Conservation (phyloP, 768 basidiomycete genomes). For the Pleurotus citrinopileatus region DNA sequence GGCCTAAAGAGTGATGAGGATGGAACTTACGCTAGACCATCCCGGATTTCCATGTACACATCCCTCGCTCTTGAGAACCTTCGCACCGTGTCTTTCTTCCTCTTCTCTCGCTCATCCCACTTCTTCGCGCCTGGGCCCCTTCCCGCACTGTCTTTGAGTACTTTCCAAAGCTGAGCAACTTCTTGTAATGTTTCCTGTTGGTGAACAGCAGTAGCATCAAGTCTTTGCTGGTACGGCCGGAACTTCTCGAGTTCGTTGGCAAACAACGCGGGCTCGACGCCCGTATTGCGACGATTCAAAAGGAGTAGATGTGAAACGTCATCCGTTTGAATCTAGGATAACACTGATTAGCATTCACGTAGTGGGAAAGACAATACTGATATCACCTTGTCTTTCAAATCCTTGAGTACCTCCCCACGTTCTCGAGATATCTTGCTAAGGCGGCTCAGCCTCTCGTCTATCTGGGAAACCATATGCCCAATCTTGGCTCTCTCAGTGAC, state of each 20-base stretch:
- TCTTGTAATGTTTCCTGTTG: slow-evolving; percentile 77
- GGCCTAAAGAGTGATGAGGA: slow-evolving; percentile 3
- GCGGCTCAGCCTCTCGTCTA: slow-evolving; percentile 75
- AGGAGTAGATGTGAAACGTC: slow-evolving; percentile 95
- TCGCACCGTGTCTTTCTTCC: slow-evolving; percentile 70
- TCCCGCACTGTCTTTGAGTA: slow-evolving; percentile 68
- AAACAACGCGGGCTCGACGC: slow-evolving; percentile 85
- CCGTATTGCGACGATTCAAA: slow-evolving; percentile 81
- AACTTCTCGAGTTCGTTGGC: slow-evolving; percentile 96
- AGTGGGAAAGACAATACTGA: background rate
- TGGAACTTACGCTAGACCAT: slow-evolving; percentile 74
- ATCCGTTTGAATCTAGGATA: slow-evolving; percentile 80
- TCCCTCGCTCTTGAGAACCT: slow-evolving; percentile 77
- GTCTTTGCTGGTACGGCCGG: slow-evolving; percentile 81
- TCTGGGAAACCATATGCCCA: slow-evolving; percentile 60
- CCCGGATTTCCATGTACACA: slow-evolving; percentile 82
- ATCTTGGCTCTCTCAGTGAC: slow-evolving; percentile 70
- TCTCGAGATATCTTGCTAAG: slow-evolving; percentile 84
- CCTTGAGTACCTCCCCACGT: slow-evolving; percentile 82
- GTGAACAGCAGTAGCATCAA: slow-evolving; percentile 74
- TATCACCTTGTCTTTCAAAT: slow-evolving; percentile 90
- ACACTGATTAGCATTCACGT: background rate
- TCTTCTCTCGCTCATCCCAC: slow-evolving; percentile 80
- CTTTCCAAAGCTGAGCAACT: slow-evolving; percentile 69
- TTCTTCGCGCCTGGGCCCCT: slow-evolving; percentile 74